These are phyloP conservation scores for Sporothrix brasiliensis DNA, from an alignment of 2,329 filamentous ascomycete genomes.

Conservation along the genomic window DNA sequence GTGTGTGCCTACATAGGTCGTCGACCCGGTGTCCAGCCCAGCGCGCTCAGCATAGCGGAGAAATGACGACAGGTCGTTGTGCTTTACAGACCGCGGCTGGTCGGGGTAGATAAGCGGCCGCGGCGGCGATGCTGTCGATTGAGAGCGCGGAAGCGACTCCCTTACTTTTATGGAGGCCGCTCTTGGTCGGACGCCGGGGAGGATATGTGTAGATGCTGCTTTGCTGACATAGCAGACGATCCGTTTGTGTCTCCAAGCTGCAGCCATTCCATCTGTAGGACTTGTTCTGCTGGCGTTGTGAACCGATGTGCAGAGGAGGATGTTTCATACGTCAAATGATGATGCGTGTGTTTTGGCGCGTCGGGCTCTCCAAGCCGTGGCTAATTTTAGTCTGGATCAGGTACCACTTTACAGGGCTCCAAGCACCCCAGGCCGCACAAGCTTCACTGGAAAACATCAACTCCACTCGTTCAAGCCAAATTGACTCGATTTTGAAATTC, in stretches of 20 bases:
- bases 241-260: neutral
- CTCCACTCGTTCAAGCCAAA: neutral
- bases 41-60: conserved; percentile 62
- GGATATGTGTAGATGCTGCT: neutral
- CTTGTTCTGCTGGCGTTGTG: neutral
- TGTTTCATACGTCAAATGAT: neutral
- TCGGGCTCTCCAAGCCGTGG: neutral
- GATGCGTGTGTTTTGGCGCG: neutral
- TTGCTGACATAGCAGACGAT: neutral
- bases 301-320: neutral
- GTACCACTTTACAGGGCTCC: neutral
- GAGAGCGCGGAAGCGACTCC: neutral
- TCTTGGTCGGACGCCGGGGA: neutral
- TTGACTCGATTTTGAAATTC: too few species aligned
- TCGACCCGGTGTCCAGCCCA: conserved; percentile 58
- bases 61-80: conserved; percentile 67
- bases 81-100: conserved; percentile 50
- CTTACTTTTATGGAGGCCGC: too few species aligned
- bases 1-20: conserved; percentile 70
- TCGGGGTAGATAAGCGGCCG: conserved; percentile 50
- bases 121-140: neutral
- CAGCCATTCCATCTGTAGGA: conserved; percentile 4
- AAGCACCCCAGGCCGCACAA: too few species aligned
- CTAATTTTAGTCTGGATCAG: neutral
- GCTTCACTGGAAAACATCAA: neutral